Conservation (phyloP, 2,329 filamentous ascomycete genomes). For the Microdochium bolleyi region DNA sequence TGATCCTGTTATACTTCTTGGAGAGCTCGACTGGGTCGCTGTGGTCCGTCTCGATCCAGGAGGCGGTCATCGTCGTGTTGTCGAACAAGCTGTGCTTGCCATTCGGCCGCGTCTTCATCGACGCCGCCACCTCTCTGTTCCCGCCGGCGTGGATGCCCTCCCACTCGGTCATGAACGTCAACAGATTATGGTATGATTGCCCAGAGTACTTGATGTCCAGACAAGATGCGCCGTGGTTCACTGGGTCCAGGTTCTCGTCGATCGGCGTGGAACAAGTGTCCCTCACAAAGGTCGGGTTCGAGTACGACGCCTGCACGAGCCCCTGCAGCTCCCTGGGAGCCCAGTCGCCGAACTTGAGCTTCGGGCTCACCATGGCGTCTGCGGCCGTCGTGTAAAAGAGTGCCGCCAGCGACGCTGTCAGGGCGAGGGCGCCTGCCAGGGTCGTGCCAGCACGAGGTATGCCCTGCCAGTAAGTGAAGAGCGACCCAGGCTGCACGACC, state of each 20-base stretch:
- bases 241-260: constrained; percentile 25
- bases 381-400: constrained; percentile 73
- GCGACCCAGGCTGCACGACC: constrained; percentile 64
- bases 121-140: constrained; percentile 24
- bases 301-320: constrained; percentile 52
- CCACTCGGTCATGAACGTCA: constrained; percentile 54
- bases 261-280: constrained; percentile 56
- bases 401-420: constrained; percentile 57
- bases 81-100: constrained; percentile 60
- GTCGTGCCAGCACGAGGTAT: constrained; percentile 57
- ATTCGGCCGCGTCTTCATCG: constrained; percentile 41
- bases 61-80: constrained; percentile 61
- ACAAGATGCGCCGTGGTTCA: constrained; percentile 45
- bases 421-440: constrained; percentile 53
- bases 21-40: constrained; percentile 45
- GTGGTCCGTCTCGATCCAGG: constrained; percentile 56
- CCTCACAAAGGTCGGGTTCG: constrained; percentile 50
- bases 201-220: constrained; percentile 63
- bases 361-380: constrained; percentile 66
- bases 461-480: constrained; percentile 61
- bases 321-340: constrained; percentile 42
- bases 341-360: constrained; percentile 52
- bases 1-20: constrained; percentile 40
- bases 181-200: constrained; percentile 62
- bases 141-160: constrained; percentile 32